Evolutionary conservation across 2,329 filamentous ascomycete species (phyloP), one percentile per base, ranked within the genome.

Genomic region (Arachnomyces sp.): DNA sequence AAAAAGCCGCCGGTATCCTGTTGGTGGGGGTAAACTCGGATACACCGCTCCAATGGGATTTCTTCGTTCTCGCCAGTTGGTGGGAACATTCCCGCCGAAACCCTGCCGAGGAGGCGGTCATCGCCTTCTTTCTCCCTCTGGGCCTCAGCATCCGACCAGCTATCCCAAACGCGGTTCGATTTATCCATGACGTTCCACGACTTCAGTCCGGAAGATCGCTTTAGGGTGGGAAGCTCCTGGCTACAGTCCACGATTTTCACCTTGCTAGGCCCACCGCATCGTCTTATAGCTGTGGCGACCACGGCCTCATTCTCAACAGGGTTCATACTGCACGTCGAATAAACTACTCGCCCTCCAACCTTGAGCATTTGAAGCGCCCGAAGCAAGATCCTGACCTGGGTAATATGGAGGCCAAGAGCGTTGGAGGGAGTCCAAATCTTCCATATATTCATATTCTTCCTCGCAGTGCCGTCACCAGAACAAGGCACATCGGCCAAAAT

Each of bases 301-400:
- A 96, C 88, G 5, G 92, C 82, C 66, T 98, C 92, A 56, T 98
- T 94, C 70, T 98, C 92, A 18, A 96, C 79, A 0, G 92, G 92
- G 66, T 98, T 98, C 84, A 98, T 87, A 63, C 88, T 95, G 73
- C 92, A 98, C 14, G 92, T 98, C 2, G 90, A 96, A 68, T 96
- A 98, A 38, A 98, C 90, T 18, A 96, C 85, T 47, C 89, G 79
- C 38, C 92, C 92, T 31, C 92, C 90, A 41, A 87, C 83, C 71
- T 95, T 96, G 50, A 98, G 77, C 80, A 98, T 87, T 66, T 96
- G 90, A 38, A 98, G 73, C 25, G 92, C 86, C 46, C 92, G 82
- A 42, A 94, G 84, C 36, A 98, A 71, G 51, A 98, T 98, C 34
- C 90, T 76, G 33, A 87, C 76, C 65, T 98, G 92, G 1, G 87